A percentile compares a stretch with the other conserved stretches of the same genome.
phyloP scores from a whole-genome alignment of 768 basidiomycete species.

The Tulasnella sp. region DNA sequence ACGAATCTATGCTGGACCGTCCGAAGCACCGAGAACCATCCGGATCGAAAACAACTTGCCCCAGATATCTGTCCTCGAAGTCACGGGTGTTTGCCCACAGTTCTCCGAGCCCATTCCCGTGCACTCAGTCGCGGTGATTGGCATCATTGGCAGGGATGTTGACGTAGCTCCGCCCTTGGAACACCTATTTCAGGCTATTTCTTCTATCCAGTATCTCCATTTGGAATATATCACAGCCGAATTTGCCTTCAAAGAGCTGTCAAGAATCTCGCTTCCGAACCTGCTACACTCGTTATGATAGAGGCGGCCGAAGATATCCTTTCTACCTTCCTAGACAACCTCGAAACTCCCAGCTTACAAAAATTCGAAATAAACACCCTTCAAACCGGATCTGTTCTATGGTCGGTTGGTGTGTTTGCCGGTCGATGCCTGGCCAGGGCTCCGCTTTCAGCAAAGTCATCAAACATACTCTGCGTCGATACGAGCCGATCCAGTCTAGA shows the following conservation, averaged over 20 bases:
- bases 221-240: background rate
- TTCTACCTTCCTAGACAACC: background rate
- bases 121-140: background rate
- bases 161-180: background rate
- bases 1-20: background rate
- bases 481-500: background rate
- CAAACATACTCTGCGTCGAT: background rate
- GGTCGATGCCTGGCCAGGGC: background rate
- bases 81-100: background rate
- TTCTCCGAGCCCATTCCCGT: background rate
- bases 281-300: background rate
- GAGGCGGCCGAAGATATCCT: background rate
- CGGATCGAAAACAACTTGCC: background rate
- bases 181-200: background rate
- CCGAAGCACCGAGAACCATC: background rate
- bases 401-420: background rate
- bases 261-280: background rate
- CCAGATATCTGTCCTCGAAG: background rate
- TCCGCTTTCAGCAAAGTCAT: background rate
- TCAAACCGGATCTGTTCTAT: background rate
- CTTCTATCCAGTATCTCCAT: background rate
- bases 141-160: background rate
- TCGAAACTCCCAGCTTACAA: background rate
- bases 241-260: background rate
- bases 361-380: background rate